Percentiles rank a stretch among this genome's conserved stretches.
Conservation (phyloP, 805 yeast species). For the Candida maesae region DNA sequence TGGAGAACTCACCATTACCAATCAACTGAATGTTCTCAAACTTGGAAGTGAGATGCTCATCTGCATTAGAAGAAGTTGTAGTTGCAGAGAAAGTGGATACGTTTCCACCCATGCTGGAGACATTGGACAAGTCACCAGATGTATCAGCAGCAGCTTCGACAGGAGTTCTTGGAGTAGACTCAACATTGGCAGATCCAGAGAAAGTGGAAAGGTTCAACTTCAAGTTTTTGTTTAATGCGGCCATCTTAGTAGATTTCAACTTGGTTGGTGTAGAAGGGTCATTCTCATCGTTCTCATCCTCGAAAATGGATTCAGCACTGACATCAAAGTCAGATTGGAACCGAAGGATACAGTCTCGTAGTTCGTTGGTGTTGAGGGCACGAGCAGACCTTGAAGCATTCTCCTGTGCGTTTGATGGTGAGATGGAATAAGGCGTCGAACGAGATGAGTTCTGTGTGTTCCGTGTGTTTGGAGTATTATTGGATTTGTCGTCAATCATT, state of each 20-base stretch:
- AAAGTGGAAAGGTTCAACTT: conserved; percentile 6
- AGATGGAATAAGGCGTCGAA: conserved; percentile 18
- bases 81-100: conserved; percentile 23
- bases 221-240: conserved; percentile 16
- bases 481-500: conserved; percentile 26
- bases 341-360: conserved; percentile 37
- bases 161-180: conserved; percentile 32
- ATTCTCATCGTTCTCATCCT: conserved; percentile 19
- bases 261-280: conserved; percentile 46
- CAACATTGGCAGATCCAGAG: conserved; percentile 20
- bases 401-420: conserved; percentile 19
- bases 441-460: conserved; percentile 11
- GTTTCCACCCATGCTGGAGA: conserved; percentile 21
- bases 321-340: conserved; percentile 42
- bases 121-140: conserved; percentile 19
- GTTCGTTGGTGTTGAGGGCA: conserved; percentile 35
- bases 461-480: conserved; percentile 20
- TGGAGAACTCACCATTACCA: conserved; percentile 87
- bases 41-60: conserved; percentile 43
- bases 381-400: conserved; percentile 25
- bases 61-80: conserved; percentile 23
- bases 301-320: conserved; percentile 27
- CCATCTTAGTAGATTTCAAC: conserved; percentile 19
- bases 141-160: conserved; percentile 20
- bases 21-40: conserved; percentile 62